These are phyloP conservation scores for Gossypium trilobum DNA, from an alignment of 441 rosid genomes.

Conservation along the genomic window DNA sequence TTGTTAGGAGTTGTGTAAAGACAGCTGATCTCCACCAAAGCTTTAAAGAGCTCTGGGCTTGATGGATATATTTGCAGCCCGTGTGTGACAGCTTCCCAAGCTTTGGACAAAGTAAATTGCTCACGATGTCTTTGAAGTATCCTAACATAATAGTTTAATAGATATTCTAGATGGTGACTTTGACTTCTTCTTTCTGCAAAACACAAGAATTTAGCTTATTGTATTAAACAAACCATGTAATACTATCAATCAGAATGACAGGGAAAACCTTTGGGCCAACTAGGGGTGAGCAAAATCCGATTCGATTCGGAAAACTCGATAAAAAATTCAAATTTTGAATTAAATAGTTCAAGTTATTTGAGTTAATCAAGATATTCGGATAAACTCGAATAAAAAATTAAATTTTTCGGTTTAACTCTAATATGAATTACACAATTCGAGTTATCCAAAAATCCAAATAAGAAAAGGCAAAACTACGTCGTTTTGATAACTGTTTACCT, in stretches of 20 bases:
- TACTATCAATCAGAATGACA: not conserved
- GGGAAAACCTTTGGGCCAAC: not conserved
- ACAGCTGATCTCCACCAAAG: constrained; percentile 55
- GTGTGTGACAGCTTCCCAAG: constrained; percentile 59
- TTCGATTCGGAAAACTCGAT: too few species aligned
- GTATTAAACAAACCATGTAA: constrained; percentile 11
- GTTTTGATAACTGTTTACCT: too few species aligned
- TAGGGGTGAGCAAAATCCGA: too few species aligned
- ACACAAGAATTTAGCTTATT: constrained; percentile 15
- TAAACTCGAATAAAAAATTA: too few species aligned
- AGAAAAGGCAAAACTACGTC: too few species aligned
- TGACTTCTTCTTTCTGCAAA: constrained; percentile 66
- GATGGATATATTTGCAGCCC: constrained; percentile 77
- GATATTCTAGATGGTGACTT: constrained; percentile 59
- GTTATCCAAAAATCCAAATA: too few species aligned
- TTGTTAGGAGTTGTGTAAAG: constrained; percentile 71
- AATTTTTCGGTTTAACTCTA: too few species aligned
- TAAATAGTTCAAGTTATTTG: too few species aligned
- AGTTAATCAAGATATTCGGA: too few species aligned
- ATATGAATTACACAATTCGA: too few species aligned
- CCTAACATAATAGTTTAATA: constrained; percentile 48
- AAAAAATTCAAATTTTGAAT: too few species aligned
- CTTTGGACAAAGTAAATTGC: constrained; percentile 43
- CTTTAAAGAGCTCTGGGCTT: constrained; percentile 51
- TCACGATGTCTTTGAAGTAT: constrained; percentile 62